Evolutionary conservation across 2,329 filamentous ascomycete genomes (phyloP), one percentile per base, ranked within the genome.

Genomic region (Verticillium isaacii): DNA sequence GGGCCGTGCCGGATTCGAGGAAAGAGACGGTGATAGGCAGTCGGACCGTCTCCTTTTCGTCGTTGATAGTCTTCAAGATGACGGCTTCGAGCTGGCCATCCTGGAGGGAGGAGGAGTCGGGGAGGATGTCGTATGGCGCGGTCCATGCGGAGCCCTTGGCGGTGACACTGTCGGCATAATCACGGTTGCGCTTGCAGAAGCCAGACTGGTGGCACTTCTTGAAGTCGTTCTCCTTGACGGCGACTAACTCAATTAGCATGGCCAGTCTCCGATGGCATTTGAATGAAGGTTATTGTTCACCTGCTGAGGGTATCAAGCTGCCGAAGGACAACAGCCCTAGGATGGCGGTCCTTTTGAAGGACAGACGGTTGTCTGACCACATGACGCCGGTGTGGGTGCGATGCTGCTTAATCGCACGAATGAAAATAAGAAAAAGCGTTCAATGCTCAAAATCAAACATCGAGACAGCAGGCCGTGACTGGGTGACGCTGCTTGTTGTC

Each of bases 181-280:
- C 90, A 74, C 95, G 88, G 78, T 98, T 98, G 67, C 95, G 91
- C 74, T 93, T 95, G 79, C 95, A 99, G 81, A 99, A 99, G 70
- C 95, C 95, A 5, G 94, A 95, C 74, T 99, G 94, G 68, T 90
- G 81, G 80, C 95, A 99, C 70, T 90, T 97, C 74, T 98, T 99
- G 84, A 98, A 99, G 75, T 96, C 93, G 70, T 97, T 88, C 73
- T 97, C 90, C 79, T 99, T 99, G 59, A 99, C 95, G 70, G 86
- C 83, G 66, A 85, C 93, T 96, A 68, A 34, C 63, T 61, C 17
- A 32, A 63, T 62, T 65, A 63, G 34, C 57, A 57, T 58, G 55
- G 54, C 2, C 7, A 12, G 3, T 5, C 5, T 12, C 19, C 2
- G 3, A 12, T 8, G 19, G 1, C 32, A 37, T 36, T 19, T 1